Evolutionary conservation across 257 asterid genomes (phyloP), one percentile per base, ranked within the genome.

Genomic region (Solanum chiquidenum): DNA sequence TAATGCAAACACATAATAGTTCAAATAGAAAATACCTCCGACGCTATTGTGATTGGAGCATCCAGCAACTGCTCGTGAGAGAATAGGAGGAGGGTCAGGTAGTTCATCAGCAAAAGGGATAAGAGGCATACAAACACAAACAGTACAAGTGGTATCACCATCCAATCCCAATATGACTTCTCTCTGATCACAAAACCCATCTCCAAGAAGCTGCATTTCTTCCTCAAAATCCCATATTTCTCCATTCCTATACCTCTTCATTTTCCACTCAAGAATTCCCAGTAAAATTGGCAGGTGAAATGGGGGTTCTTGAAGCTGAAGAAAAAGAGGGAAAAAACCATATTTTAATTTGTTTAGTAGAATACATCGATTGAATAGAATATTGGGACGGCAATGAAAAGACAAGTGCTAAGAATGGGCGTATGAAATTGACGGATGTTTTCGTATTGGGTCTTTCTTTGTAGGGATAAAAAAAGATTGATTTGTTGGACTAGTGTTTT

Each of bases 21-120:
- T 23, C 31, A 62, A 9, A 62, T 62, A n/a, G 7, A 64, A 46
- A 80, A 46, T 89, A 95, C 98, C 98, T 83, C 98, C 98, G 80
- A 95, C 98, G 58, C 98, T 94, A 87, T 95, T 95, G 90, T 95
- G 98, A 42, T 94, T 95, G 44, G 98, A 93, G 91, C 96, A 94
- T 76, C 97, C 98, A 44, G 97, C 97, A n/a, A 94, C 90, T 12
- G 98, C 91, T 9, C 98, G 95, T n/a, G 97, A 92, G 7, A 93
- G 95, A 18, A 95, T 89, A 4, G 97, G 94, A 25, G 91, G 93
- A 73, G 97, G 96, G 83, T 94, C 95, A 18, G 98, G 95, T 86
- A 90, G 75, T 49, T 92, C 90, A n/a, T 90, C 91, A 42, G 86
- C 42, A 86, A 88, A 90, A 72, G 92, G 93, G 38, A 90, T 86